These are phyloP conservation scores for Erysimum cheiranthoides DNA, from an alignment of 345 rosid species.

Conservation along the genomic window DNA sequence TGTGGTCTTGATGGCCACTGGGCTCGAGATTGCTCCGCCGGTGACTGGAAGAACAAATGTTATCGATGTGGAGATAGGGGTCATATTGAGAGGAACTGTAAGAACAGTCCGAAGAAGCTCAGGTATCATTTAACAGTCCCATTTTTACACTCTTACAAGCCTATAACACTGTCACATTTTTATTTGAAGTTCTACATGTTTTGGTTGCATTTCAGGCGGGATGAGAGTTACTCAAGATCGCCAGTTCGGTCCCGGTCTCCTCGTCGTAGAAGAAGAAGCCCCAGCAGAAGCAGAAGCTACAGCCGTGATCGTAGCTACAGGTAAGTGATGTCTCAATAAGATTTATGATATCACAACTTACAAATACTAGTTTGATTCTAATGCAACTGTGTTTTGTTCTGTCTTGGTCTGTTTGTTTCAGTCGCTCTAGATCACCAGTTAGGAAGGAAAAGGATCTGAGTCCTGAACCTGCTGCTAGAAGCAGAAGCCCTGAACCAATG, in stretches of 20 bases:
- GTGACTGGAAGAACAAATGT: slow-evolving; percentile 23
- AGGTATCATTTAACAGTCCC: not conserved
- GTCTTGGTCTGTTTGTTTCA: slow-evolving; percentile 36
- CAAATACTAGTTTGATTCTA: not conserved
- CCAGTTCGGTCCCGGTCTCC: slow-evolving; percentile 60
- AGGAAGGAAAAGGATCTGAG: slow-evolving; percentile 69
- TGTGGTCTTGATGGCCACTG: slow-evolving; percentile 18
- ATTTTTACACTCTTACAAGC: not conserved
- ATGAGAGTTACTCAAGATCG: slow-evolving; percentile 67
- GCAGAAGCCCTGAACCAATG: slow-evolving; percentile 49
- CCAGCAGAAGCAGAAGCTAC: slow-evolving; percentile 80
- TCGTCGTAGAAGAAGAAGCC: slow-evolving; percentile 73
- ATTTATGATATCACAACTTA: not conserved
- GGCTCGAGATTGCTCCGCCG: slow-evolving; percentile 19
- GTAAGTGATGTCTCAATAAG: slow-evolving; percentile 30
- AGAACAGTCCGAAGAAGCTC: slow-evolving; percentile 14
- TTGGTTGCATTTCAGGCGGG: slow-evolving; percentile 47
- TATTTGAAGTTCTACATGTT: not conserved
- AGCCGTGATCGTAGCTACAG: slow-evolving; percentile 80
- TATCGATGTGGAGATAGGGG: slow-evolving; percentile 57
- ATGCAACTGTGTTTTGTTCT: not conserved
- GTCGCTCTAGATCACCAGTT: slow-evolving; percentile 74
- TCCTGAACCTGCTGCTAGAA: slow-evolving; percentile 50
- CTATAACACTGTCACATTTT: not conserved
- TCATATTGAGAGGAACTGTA: slow-evolving; percentile 49